Evolutionary conservation across 106 monocot genomes (phyloP), one percentile per base, ranked within the genome.

Genomic region (Agapanthus africanus): DNA sequence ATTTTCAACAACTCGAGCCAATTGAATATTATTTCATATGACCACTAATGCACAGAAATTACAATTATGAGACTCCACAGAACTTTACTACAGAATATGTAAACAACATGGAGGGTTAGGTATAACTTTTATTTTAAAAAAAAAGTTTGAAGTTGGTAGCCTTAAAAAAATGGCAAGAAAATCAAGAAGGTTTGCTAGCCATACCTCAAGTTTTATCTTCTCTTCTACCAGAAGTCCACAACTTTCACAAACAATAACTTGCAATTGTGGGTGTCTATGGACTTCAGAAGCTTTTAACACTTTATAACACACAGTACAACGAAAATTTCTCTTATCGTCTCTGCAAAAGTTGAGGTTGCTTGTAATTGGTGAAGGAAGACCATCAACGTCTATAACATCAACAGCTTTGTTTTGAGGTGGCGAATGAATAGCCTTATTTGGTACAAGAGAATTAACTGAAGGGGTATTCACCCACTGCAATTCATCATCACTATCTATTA

Each of bases 341-440:
- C 42, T 42, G 42, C 66, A 66, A 15, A 38, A 41, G 11, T 39
- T 74, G 6, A 25, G 40, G 4, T 51, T 72, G 65, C 27, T 57
- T 54, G 47, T 71, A 73, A 41, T 37, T 40, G 86, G 80, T 68
- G 84, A 80, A 56, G 85, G 50, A 59, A 79, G 47, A 26, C 28
- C 19, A 79, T 97, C 92, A 74, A 92, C 73, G 83, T 97, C 87
- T 82, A 91, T 91, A 38, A 91, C 66, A 32, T 86, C 86, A 72
- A 75, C 64, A 25, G 22, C 37, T 63, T 84, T 76, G 41, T 27
- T 74, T 70, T 64, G 63, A 11, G 63, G 14, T 27, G 66, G 42
- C 46, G 70, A 75, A 65, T 63, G 18, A 28, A 37, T 60, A 37
- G 44, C 70, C 44, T 44, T 71, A 39, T 59, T 69, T 28, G 37